Evolutionary conservation across 2,329 filamentous ascomycete species (phyloP).

Genomic region (Trichoderma harzianum): DNA sequence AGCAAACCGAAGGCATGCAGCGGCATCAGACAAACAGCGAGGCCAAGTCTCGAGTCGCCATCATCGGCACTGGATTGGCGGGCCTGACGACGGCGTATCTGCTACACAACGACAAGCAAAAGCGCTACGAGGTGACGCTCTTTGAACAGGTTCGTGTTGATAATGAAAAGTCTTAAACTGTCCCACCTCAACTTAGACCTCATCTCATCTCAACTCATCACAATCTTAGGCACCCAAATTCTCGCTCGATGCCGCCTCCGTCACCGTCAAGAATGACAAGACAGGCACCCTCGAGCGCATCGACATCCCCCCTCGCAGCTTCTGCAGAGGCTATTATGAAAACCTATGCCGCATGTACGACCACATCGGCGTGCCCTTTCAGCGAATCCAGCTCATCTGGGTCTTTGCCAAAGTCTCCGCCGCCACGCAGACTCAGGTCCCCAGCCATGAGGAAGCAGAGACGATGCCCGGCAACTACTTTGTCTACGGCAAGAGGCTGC

Average conservation of each 20-base stretch:
- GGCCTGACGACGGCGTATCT: conserved; percentile 37
- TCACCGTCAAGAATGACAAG: conserved; percentile 32
- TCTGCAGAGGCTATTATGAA: conserved; percentile 46
- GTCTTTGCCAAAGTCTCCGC: conserved; percentile 40
- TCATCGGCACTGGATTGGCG: conserved; percentile 38
- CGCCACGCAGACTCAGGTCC: neutral
- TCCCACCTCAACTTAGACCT: neutral
- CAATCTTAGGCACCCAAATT: conserved; percentile 31
- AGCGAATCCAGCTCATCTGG: conserved; percentile 51
- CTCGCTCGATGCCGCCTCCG: conserved; percentile 39
- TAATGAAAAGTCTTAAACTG: neutral
- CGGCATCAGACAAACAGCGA: neutral
- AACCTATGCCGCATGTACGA: conserved; percentile 56
- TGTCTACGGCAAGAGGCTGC: conserved; percentile 52
- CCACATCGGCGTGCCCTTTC: conserved; percentile 48
- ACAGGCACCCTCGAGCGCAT: conserved; percentile 34
- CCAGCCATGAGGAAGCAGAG: conserved; percentile 17
- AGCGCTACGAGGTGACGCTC: conserved; percentile 33
- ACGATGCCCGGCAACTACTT: conserved; percentile 41
- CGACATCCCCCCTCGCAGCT: conserved; percentile 39
- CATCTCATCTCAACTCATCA: neutral
- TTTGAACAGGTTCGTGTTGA: conserved; percentile 35
- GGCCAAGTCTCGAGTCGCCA: conserved; percentile 26
- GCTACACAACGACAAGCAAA: conserved; percentile 30
- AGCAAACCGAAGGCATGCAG: neutral